phyloP scores from a whole-genome alignment of 1,284 basidiomycete species.

The Marasmius tenuissimus region DNA sequence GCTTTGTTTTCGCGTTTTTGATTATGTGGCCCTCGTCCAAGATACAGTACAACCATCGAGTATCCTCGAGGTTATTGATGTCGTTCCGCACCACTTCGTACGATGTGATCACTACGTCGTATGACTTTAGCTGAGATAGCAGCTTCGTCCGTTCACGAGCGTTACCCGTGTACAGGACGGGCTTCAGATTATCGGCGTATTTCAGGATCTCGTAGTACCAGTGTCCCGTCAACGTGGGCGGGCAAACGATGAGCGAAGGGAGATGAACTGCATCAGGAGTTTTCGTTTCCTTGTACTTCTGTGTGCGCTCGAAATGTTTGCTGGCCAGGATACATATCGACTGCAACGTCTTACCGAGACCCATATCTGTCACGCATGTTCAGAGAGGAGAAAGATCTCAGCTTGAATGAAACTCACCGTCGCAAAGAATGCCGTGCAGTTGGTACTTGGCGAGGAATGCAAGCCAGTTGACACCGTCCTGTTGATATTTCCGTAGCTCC shows the following conservation, averaged over 20 bases:
- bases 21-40: constrained; percentile 99
- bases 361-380: constrained; percentile 75
- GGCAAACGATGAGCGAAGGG: constrained; percentile 95
- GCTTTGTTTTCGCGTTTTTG: constrained; percentile 97
- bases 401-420: constrained; percentile 59
- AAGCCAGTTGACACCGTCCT: constrained; percentile 98
- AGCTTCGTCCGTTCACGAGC: constrained; percentile 82
- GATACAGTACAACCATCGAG: constrained; percentile 95
- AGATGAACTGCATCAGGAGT: constrained; percentile 84
- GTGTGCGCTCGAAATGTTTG: constrained; percentile 87
- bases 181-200: constrained; percentile 84
- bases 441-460: constrained; percentile 98
- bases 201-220: constrained; percentile 99
- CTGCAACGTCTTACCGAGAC: constrained; percentile 96
- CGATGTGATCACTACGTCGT: constrained; percentile 94
- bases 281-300: constrained; percentile 66
- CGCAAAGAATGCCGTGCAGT: constrained; percentile 96
- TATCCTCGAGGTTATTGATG: constrained; percentile 71
- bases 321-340: constrained; percentile 97
- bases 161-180: constrained; percentile 90
- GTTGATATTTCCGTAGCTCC: constrained; percentile 95
- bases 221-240: constrained; percentile 95
- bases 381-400: neutral
- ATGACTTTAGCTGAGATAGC: constrained; percentile 62
- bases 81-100: constrained; percentile 99